These are phyloP conservation scores for Xylaria longipes DNA, from an alignment of 495 filamentous ascomycete species.

Conservation along the genomic window DNA sequence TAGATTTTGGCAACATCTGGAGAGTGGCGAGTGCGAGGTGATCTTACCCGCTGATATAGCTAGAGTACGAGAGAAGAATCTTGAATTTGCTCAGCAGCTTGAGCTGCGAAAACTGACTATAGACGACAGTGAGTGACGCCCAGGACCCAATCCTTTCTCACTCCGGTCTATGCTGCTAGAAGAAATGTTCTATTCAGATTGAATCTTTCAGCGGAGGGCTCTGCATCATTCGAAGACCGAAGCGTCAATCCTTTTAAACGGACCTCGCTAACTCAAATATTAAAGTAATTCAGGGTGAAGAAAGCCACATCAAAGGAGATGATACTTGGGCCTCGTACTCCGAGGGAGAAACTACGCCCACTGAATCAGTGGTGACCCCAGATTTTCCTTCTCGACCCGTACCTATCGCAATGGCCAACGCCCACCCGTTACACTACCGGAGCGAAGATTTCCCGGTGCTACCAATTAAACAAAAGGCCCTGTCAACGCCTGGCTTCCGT, in stretches of 20 bases:
- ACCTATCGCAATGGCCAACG: not conserved
- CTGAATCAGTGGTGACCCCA: not conserved
- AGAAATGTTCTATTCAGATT: not conserved
- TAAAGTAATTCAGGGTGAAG: not conserved
- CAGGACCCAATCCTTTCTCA: not conserved
- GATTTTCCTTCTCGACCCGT: not conserved
- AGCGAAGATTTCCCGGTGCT: conserved; percentile 19
- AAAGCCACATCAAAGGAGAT: conserved; percentile 8
- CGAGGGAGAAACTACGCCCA: not conserved
- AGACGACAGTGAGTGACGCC: conserved; percentile 27
- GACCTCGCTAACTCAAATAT: not conserved
- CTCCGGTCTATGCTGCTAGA: not conserved
- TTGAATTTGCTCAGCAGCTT: conserved; percentile 30
- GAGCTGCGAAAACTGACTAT: not conserved
- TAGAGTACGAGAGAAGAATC: conserved; percentile 24
- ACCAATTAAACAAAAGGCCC: not conserved
- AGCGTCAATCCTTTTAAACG: not conserved
- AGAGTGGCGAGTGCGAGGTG: conserved; percentile 30
- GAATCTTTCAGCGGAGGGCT: not conserved
- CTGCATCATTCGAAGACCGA: not conserved
- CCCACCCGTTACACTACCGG: conserved; percentile 17
- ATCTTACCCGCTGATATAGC: conserved; percentile 34
- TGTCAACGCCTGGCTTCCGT: not conserved
- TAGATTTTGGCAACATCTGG: conserved; percentile 39
- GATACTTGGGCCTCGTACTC: conserved; percentile 14